Percentiles rank a stretch among this genome's conserved stretches.
These are phyloP conservation scores for Hemerocallis citrina DNA, from an alignment of 106 monocot genomes.

Conservation along the genomic window DNA sequence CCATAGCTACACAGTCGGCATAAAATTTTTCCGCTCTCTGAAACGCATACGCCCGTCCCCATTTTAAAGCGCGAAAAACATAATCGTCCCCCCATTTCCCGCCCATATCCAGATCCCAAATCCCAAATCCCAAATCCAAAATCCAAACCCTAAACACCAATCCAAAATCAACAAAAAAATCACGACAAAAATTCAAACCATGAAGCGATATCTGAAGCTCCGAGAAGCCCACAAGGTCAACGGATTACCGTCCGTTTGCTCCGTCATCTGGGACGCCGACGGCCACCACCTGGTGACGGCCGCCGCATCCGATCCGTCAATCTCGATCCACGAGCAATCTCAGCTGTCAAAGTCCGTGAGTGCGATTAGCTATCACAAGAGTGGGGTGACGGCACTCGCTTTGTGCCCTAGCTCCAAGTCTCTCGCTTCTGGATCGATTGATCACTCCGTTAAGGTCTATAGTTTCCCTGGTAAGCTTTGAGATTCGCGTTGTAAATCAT, in stretches of 20 bases:
- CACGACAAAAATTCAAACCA: constrained; percentile 2
- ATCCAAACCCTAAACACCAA: too few species aligned
- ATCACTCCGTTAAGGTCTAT: constrained; percentile 85
- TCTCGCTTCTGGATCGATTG: constrained; percentile 74
- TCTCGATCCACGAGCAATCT: constrained; percentile 43
- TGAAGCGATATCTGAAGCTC: constrained; percentile 73
- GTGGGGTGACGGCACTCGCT: constrained; percentile 78
- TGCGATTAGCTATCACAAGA: constrained; percentile 42
- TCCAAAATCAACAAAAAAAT: not conserved
- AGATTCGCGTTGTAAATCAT: not conserved
- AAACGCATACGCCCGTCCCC: too few species aligned
- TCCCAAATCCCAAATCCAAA: too few species aligned
- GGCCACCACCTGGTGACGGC: constrained; percentile 46
- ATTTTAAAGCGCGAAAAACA: too few species aligned
- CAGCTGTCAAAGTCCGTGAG: constrained; percentile 24
- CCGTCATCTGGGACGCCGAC: constrained; percentile 46
- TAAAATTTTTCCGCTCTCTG: too few species aligned
- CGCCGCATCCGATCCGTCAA: constrained; percentile 33
- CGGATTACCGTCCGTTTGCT: constrained; percentile 36
- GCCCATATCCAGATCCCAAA: too few species aligned
- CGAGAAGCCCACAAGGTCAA: constrained; percentile 65
- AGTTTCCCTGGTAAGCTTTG: constrained; percentile 46
- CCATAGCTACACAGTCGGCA: too few species aligned
- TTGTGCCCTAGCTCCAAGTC: constrained; percentile 38
- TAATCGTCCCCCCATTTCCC: too few species aligned